A percentile compares a stretch with the other conserved stretches of the same genome.
Evolutionary conservation across 257 asterid genomes (phyloP).

Genomic region (Hygrophila difformis): DNA sequence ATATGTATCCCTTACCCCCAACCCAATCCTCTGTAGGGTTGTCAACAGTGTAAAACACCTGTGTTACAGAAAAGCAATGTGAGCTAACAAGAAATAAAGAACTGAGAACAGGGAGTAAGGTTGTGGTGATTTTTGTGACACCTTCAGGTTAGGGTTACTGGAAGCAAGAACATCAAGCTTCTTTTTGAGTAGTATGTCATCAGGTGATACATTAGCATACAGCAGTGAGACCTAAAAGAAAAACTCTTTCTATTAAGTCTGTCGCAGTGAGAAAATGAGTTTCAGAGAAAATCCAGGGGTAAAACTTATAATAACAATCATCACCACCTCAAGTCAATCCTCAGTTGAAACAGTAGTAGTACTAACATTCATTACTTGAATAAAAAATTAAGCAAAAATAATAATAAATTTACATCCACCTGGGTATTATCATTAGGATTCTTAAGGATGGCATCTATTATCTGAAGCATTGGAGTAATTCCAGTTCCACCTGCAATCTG

Average conservation of each 20-base stretch:
- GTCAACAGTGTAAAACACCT: constrained; percentile 91
- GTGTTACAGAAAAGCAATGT: constrained; percentile 15
- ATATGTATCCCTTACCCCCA: constrained; percentile 78
- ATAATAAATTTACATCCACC: constrained; percentile 25
- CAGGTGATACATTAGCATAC: constrained; percentile 92
- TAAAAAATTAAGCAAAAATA: too few relatives aligned
- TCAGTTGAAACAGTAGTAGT: too few relatives aligned
- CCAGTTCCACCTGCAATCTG: constrained; percentile 97
- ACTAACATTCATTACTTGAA: too few relatives aligned
- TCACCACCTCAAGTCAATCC: too few relatives aligned
- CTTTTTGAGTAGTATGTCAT: constrained; percentile 90
- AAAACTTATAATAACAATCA: too few relatives aligned
- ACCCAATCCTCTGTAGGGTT: constrained; percentile 77
- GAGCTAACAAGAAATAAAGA: constrained; percentile 2
- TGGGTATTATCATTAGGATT: constrained; percentile 88
- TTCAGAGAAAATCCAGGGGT: too few relatives aligned
- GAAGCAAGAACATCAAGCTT: constrained; percentile 85
- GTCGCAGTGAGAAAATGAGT: too few relatives aligned
- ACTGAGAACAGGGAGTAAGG: not conserved
- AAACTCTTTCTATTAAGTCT: not conserved
- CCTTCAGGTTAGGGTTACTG: constrained; percentile 85
- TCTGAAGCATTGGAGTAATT: constrained; percentile 97
- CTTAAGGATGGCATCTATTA: constrained; percentile 81
- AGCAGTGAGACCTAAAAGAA: constrained; percentile 65
- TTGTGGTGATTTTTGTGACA: constrained; percentile 14